phyloP scores from a whole-genome alignment of 345 rosid species.

The Diplotaxis tenuifolia region DNA sequence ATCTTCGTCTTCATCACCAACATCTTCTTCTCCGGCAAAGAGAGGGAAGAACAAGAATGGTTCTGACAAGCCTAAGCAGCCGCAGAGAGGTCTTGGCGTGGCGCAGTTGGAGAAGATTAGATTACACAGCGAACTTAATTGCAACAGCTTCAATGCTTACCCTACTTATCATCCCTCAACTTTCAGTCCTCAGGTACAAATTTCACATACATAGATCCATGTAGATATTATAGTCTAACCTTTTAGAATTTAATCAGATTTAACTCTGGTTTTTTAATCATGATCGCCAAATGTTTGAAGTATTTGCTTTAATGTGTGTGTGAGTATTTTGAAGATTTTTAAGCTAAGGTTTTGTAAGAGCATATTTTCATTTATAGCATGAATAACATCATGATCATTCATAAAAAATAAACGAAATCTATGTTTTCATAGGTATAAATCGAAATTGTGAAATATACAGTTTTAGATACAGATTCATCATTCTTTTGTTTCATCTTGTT shows the following conservation, averaged over 20 bases:
- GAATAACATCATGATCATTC: neutral
- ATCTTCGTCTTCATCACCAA: conserved; percentile 28
- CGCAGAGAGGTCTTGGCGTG: conserved; percentile 97
- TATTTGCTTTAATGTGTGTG: neutral
- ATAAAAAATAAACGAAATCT: neutral
- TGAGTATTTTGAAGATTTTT: neutral
- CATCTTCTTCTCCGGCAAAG: conserved; percentile 49
- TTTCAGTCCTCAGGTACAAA: conserved; percentile 63
- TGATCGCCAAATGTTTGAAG: conserved; percentile 4
- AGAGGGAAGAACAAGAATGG: conserved; percentile 71
- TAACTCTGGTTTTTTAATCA: neutral
- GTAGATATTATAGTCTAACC: neutral
- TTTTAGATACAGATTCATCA: neutral
- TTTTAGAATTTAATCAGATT: neutral
- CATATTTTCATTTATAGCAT: neutral
- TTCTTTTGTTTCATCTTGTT: conserved; percentile 5
- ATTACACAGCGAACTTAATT: conserved; percentile 56
- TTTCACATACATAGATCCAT: conserved; percentile 8
- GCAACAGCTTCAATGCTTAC: conserved; percentile 31
- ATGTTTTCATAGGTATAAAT: neutral
- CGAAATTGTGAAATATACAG: neutral
- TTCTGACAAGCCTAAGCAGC: conserved; percentile 80
- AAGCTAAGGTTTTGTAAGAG: neutral
- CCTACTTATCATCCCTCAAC: conserved; percentile 50
- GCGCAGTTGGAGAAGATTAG: conserved; percentile 93